phyloP scores from a whole-genome alignment of 331 rosid species.

The Stylosanthes scabra region DNA sequence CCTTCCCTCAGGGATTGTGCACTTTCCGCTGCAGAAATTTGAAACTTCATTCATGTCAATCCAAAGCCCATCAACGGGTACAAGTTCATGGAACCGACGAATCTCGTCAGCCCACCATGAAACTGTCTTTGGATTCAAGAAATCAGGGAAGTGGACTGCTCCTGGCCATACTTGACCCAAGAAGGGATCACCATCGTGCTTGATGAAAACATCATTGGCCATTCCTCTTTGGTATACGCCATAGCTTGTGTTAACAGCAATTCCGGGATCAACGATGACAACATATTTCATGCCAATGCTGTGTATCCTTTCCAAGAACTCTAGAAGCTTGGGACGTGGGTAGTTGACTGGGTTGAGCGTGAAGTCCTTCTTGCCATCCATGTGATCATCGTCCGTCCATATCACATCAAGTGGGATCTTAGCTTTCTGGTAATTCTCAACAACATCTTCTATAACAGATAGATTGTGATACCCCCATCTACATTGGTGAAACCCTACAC shows the following conservation, averaged over 20 bases:
- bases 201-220: conserved; percentile 77
- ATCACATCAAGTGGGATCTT: conserved; percentile 88
- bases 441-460: conserved; percentile 87
- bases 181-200: conserved; percentile 77
- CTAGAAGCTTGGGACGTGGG: conserved; percentile 69
- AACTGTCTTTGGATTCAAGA: conserved; percentile 81
- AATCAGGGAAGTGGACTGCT: conserved; percentile 86
- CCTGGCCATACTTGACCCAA: conserved; percentile 96
- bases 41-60: conserved; percentile 96
- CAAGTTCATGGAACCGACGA: conserved; percentile 89
- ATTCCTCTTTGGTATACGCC: conserved; percentile 78
- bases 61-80: conserved; percentile 95
- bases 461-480: conserved; percentile 96
- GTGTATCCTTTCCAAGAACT: conserved; percentile 74
- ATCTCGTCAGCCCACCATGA: conserved; percentile 90
- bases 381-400: conserved; percentile 96
- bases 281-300: conserved; percentile 83
- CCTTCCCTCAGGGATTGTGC: conserved; percentile 67
- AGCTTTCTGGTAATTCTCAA: conserved; percentile 75
- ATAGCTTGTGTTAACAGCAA: conserved; percentile 66
- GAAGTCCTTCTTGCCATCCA: conserved; percentile 86
- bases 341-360: conserved; percentile 67
- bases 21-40: conserved; percentile 85
- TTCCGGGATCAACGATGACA: conserved; percentile 86
- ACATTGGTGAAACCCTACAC: conserved; percentile 90